phyloP scores from a whole-genome alignment of 768 basidiomycete genomes.

The Trametopsis cervina region DNA sequence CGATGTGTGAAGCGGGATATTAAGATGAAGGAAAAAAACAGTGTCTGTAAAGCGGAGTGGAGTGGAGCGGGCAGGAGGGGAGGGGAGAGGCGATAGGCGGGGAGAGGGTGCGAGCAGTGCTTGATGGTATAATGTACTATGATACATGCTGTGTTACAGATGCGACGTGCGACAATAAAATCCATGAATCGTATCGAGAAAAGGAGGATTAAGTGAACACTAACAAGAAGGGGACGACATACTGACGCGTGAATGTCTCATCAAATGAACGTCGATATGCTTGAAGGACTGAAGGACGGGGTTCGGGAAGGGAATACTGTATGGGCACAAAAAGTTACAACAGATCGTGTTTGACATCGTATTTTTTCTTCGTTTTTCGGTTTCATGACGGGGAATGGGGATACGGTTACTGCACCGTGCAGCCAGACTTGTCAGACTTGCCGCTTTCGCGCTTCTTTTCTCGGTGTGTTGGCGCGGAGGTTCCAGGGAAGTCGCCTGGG shows the following conservation, averaged over 20 bases:
- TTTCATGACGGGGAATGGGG: not conserved
- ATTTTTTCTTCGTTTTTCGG: not conserved
- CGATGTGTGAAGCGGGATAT: too few species aligned
- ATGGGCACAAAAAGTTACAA: not conserved
- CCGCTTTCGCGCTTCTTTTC: conserved; percentile 30
- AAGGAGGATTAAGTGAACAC: not conserved
- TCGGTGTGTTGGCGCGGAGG: conserved; percentile 4
- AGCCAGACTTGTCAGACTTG: conserved; percentile 36
- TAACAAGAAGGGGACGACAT: not conserved
- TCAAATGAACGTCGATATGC: not conserved
- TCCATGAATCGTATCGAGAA: not conserved
- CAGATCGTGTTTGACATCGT: not conserved
- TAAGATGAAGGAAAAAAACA: too few species aligned
- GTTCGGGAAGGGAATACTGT: too few species aligned
- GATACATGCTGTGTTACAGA: not conserved
- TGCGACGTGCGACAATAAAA: not conserved
- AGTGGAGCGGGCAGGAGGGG: too few species aligned
- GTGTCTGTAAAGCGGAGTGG: too few species aligned
- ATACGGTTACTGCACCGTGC: conserved; percentile 36
- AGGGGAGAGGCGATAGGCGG: too few species aligned
- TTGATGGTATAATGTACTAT: not conserved
- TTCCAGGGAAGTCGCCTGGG: conserved; percentile 22
- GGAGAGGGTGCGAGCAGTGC: not conserved
- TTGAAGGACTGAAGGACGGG: too few species aligned
- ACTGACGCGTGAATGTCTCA: not conserved